A percentile compares a stretch with the other conserved stretches of the same genome.
Evolutionary conservation across 208 protist species (phyloP).

Genomic region (Leishmania guyanensis): DNA sequence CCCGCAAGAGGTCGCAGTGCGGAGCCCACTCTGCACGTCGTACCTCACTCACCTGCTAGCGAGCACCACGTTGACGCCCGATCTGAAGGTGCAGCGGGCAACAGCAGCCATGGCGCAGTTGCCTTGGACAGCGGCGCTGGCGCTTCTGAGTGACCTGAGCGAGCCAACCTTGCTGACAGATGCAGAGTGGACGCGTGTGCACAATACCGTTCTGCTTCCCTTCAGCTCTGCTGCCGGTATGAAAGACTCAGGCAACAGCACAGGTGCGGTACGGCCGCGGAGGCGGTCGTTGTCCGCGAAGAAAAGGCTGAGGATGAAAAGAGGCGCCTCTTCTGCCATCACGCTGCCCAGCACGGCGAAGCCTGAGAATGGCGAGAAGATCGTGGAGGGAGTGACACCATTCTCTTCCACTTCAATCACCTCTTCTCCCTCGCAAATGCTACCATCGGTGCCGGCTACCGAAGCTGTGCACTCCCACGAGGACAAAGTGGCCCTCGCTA

Average conservation of each 20-base stretch:
- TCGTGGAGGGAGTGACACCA: background rate
- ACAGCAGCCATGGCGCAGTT: slow-evolving; percentile 40
- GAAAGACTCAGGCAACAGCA: background rate
- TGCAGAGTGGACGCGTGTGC: slow-evolving; percentile 35
- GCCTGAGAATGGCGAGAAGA: background rate
- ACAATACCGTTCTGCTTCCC: slow-evolving; percentile 6
- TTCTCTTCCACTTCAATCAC: background rate
- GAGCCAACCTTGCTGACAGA: slow-evolving; percentile 46
- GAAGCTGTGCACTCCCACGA: background rate
- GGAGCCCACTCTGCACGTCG: slow-evolving; percentile 61
- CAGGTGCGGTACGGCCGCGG: background rate
- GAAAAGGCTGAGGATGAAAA: background rate
- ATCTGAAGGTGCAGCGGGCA: slow-evolving; percentile 55
- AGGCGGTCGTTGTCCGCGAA: background rate
- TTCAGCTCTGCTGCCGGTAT: background rate
- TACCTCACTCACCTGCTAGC: slow-evolving; percentile 78
- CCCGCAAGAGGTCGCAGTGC: slow-evolving; percentile 51
- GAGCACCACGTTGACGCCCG: slow-evolving; percentile 61
- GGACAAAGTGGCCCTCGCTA: background rate
- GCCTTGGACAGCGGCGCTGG: slow-evolving; percentile 54
- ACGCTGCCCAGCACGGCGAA: background rate
- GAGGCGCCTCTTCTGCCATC: background rate
- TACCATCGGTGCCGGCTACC: background rate
- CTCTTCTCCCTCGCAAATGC: background rate
- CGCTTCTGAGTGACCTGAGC: slow-evolving; percentile 54